Conservation (phyloP, 1,284 basidiomycete species). For the Ganoderma sinense region DNA sequence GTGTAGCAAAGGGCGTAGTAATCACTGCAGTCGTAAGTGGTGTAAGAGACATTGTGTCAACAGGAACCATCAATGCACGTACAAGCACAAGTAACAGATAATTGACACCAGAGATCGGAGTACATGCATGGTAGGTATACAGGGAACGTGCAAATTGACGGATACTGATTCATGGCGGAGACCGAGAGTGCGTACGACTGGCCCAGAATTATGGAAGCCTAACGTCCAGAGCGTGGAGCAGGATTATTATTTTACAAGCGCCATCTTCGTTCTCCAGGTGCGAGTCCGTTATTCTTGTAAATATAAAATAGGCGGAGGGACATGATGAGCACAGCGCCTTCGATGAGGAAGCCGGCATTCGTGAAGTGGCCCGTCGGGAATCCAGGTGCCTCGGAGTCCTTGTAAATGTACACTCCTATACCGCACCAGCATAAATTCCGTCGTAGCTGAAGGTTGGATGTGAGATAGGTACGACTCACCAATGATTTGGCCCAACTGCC, state of each 20-base stretch:
- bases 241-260: slow-evolving; percentile 15
- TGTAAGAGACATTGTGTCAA: background rate
- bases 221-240: background rate
- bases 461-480: slow-evolving; percentile 13
- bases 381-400: slow-evolving; percentile 39
- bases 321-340: slow-evolving; percentile 31
- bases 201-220: background rate
- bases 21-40: background rate
- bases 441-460: background rate
- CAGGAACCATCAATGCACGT: background rate
- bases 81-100: background rate
- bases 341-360: slow-evolving; percentile 40
- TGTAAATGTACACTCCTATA: slow-evolving; percentile 46
- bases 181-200: background rate
- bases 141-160: background rate
- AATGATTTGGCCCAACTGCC: slow-evolving; percentile 45
- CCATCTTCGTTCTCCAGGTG: slow-evolving; percentile 26
- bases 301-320: slow-evolving; percentile 29
- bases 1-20: background rate
- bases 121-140: background rate
- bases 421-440: background rate
- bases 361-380: slow-evolving; percentile 46
- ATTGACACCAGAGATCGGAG: background rate
- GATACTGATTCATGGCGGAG: background rate
- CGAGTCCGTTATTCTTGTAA: slow-evolving; percentile 25